These are phyloP conservation scores for Lentinula sp. DNA, from an alignment of 768 basidiomycete genomes.

Conservation along the genomic window DNA sequence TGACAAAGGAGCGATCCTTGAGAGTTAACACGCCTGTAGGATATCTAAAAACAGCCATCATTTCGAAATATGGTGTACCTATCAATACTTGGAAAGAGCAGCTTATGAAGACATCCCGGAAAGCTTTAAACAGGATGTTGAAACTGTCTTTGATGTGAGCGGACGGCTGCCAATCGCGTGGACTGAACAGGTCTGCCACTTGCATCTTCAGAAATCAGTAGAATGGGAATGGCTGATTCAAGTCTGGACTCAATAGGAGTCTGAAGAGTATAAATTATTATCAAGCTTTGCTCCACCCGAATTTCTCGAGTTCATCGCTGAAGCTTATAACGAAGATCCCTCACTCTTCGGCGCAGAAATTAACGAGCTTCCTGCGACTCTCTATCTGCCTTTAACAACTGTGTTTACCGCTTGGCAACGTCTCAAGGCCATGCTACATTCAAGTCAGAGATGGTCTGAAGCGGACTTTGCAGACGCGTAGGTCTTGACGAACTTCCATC, in stretches of 20 bases:
- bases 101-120: slow-evolving; percentile 38
- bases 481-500: slow-evolving; percentile 12
- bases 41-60: slow-evolving; percentile 41
- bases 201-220: not conserved
- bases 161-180: slow-evolving; percentile 33
- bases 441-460: slow-evolving; percentile 44
- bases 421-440: slow-evolving; percentile 33
- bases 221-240: not conserved
- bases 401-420: slow-evolving; percentile 42
- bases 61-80: slow-evolving; percentile 47
- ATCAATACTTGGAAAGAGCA: slow-evolving; percentile 45
- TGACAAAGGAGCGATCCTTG: not conserved
- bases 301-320: slow-evolving; percentile 24
- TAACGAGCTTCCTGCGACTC: slow-evolving; percentile 12
- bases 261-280: slow-evolving; percentile 19
- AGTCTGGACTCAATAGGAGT: slow-evolving; percentile 12
- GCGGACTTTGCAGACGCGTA: slow-evolving; percentile 52
- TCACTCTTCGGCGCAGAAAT: slow-evolving; percentile 27
- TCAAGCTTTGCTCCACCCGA: slow-evolving; percentile 15
- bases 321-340: slow-evolving; percentile 24
- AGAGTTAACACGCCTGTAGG: slow-evolving; percentile 17
- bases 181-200: slow-evolving; percentile 30
- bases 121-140: slow-evolving; percentile 27
- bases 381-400: slow-evolving; percentile 30
- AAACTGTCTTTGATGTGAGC: slow-evolving; percentile 30